Conservation (phyloP, 768 basidiomycete species). For the Termitomyces sp. region DNA sequence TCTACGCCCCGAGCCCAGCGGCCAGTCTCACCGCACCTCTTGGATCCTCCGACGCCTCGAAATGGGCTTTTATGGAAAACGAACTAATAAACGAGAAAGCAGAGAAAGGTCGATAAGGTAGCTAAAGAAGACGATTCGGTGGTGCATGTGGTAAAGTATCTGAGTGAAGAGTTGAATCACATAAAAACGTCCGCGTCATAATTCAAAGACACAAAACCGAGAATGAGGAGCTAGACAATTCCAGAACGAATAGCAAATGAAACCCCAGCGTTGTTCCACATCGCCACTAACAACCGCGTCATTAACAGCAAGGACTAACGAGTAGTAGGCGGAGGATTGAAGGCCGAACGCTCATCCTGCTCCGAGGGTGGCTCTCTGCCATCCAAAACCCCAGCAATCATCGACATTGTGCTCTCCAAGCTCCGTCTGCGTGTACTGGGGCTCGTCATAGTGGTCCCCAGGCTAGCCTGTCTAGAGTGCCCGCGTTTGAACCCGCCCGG, state of each 20-base stretch:
- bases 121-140: background rate
- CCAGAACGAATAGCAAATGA: background rate
- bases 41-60: background rate
- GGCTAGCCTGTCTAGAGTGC: constrained; percentile 70
- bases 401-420: constrained; percentile 91
- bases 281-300: background rate
- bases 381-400: constrained; percentile 91
- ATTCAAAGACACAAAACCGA: background rate
- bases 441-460: constrained; percentile 94
- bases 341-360: constrained; percentile 33
- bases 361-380: constrained; percentile 41
- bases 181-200: background rate
- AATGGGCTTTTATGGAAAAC: constrained; percentile 1
- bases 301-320: background rate
- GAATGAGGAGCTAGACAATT: background rate
- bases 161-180: background rate
- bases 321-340: constrained; percentile 13
- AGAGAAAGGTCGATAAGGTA: constrained; percentile 1
- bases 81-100: background rate
- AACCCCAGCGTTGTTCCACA: background rate
- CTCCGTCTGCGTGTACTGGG: constrained; percentile 90
- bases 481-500: constrained; percentile 57
- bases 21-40: background rate
- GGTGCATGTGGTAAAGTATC: background rate
- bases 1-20: background rate